Conservation (phyloP, 805 yeast species). For the Hyphopichia homilentoma region DNA sequence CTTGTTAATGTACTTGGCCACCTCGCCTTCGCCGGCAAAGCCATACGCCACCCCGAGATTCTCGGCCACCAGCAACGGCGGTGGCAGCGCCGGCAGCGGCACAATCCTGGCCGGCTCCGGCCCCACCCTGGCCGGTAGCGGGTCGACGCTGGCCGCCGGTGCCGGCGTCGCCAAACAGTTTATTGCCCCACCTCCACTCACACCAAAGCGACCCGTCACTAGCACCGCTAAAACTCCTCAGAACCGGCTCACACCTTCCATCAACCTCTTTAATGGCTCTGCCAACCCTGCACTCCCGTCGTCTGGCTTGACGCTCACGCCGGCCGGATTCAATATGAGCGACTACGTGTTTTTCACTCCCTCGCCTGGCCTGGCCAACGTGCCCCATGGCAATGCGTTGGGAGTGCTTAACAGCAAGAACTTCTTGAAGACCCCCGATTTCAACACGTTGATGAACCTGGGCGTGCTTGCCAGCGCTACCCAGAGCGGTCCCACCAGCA, state of each 20-base stretch:
- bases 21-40: conserved; percentile 71
- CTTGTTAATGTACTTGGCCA: conserved; percentile 73
- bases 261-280: conserved; percentile 24
- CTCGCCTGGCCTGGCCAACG: conserved; percentile 42
- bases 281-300: conserved; percentile 34
- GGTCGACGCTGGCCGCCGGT: conserved; percentile 10
- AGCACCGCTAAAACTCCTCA: conserved; percentile 34
- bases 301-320: conserved; percentile 43
- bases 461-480: conserved; percentile 7
- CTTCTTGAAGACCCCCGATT: conserved; percentile 40
- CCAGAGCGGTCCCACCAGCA: conserved; percentile 7
- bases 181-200: conserved; percentile 39
- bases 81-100: conserved; percentile 2
- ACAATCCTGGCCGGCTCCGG: neutral
- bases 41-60: conserved; percentile 31
- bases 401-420: conserved; percentile 11
- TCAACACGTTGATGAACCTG: conserved; percentile 24
- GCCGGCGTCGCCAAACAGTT: conserved; percentile 22
- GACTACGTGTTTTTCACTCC: conserved; percentile 81
- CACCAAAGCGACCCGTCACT: conserved; percentile 35
- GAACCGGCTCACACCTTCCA: conserved; percentile 38
- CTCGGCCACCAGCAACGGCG: conserved; percentile 2
- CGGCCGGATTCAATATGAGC: conserved; percentile 75
- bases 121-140: conserved; percentile 3
- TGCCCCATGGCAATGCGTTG: conserved; percentile 7